Evolutionary conservation across 495 filamentous ascomycete genomes (phyloP).

Genomic region (Margaritispora aquatica): DNA sequence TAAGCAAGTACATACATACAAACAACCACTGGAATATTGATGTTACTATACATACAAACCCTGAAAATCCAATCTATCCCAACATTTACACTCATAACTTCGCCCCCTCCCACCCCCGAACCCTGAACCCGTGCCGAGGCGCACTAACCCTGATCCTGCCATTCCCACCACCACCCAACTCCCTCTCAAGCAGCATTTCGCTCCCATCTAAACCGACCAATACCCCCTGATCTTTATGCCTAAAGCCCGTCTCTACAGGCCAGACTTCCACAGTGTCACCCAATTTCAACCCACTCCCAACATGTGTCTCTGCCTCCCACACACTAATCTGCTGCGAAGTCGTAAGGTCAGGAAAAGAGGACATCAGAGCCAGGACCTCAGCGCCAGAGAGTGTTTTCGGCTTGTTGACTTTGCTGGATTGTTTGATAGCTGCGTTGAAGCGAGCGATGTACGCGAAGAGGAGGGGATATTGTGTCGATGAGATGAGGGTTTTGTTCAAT

Average conservation of each 20-base stretch:
- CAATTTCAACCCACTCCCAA: slow-evolving; percentile 35
- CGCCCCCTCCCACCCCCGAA: slow-evolving; percentile 26
- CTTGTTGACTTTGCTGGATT: neutral
- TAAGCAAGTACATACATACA: no score
- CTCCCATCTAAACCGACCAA: slow-evolving; percentile 39
- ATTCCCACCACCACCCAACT: slow-evolving; percentile 30
- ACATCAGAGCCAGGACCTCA: neutral
- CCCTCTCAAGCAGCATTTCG: slow-evolving; percentile 47
- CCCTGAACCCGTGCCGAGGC: slow-evolving; percentile 48
- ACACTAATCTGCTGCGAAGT: no score
- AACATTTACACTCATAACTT: slow-evolving; percentile 9
- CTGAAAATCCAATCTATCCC: neutral
- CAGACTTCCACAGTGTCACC: slow-evolving; percentile 45
- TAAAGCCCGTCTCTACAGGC: slow-evolving; percentile 50
- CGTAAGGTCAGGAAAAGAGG: no score
- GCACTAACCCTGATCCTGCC: slow-evolving; percentile 42
- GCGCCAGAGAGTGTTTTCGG: neutral
- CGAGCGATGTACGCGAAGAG: neutral
- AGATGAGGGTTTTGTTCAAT: slow-evolving; percentile 24
- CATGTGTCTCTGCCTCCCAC: slow-evolving; percentile 19
- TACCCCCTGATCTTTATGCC: slow-evolving; percentile 44
- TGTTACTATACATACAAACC: neutral
- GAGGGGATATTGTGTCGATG: neutral
- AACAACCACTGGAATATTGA: no score
- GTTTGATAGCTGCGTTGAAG: neutral